Base-by-base conservation (phyloP, 1,139 yeast species). In the Candida anutae region DNA sequence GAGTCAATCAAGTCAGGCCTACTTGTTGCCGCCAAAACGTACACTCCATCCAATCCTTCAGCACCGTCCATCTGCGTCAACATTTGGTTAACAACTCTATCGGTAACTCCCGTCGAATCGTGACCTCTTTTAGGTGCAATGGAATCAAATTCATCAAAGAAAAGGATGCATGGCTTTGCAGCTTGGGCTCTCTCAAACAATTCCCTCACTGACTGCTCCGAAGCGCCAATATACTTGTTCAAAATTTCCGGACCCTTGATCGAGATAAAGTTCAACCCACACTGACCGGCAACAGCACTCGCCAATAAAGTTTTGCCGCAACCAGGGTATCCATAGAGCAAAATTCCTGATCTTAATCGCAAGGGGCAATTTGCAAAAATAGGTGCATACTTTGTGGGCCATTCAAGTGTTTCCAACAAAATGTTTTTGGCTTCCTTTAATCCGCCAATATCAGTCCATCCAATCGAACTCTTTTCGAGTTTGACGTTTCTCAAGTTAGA, bases 21-120 rank as follows among this genome's bases (percentile, higher is more conserved):
- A 44, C 90, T 77, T 0, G 98, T 93, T 1, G 98, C 98, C 0
- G 97, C 98, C 18, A 90, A 62, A 1, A 93, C 95, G 47, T 90
- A 90, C 3, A 93, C 98, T 1, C 97, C 97, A 45, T 88, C 96
- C 21, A 88, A 62, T 0, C 97, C 97, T 53, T 90, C 98, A 1
- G 97, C 97, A 58, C 99, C 99, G 55, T 90, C 99, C 95, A 90
- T 87, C 51, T 93, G 97, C 0, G 98, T 90, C 46, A 90, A 71
- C 77, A 90, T 74, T 50, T 90, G 98, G 54, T 93, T 93, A 22
- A 90, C 98, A 23, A 90, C 96, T 46, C 98, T 71, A 51, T 90
- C 98, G 1, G 98, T 90, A 4, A 90, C 98, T 35, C 97, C 98
- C 0, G 98, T 88, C 3, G 95, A 83, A 48, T 90, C 98, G 48